Evolutionary conservation across 495 filamentous ascomycete species (phyloP).

Genomic region (Rusavskia elegans): DNA sequence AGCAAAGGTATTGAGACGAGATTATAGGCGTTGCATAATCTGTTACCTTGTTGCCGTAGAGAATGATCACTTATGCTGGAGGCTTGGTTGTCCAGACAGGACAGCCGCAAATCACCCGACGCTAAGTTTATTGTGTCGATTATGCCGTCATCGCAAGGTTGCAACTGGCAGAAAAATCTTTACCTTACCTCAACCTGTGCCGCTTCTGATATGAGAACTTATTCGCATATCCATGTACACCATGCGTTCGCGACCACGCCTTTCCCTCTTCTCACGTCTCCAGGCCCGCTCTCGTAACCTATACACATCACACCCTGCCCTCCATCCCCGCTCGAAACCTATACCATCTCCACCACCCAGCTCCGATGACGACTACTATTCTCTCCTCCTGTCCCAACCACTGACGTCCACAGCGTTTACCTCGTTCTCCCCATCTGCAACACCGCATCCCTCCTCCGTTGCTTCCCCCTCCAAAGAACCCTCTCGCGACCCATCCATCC

Average conservation of each 20-base stretch:
- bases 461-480: conserved; percentile 5
- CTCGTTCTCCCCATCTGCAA: conserved; percentile 1
- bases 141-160: no score
- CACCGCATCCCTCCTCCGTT: conserved; percentile 2
- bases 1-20: no score
- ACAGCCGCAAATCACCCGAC: no score
- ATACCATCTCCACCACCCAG: conserved; percentile 6
- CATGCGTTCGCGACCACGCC: background rate
- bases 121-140: no score
- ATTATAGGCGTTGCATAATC: no score
- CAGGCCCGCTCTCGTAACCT: background rate
- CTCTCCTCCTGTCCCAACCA: conserved; percentile 9
- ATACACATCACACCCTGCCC: background rate
- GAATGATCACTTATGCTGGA: no score
- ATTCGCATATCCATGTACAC: no score
- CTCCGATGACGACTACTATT: conserved; percentile 13
- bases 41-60: no score
- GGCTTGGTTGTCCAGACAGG: no score
- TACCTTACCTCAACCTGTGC: no score
- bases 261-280: background rate
- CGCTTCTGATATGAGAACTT: no score
- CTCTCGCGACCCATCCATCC: conserved; percentile 38
- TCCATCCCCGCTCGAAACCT: background rate
- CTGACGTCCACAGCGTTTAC: conserved; percentile 3
- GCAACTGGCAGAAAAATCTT: no score